These are phyloP conservation scores for Thozetella sp. DNA, from an alignment of 495 filamentous ascomycete species.

Conservation along the genomic window DNA sequence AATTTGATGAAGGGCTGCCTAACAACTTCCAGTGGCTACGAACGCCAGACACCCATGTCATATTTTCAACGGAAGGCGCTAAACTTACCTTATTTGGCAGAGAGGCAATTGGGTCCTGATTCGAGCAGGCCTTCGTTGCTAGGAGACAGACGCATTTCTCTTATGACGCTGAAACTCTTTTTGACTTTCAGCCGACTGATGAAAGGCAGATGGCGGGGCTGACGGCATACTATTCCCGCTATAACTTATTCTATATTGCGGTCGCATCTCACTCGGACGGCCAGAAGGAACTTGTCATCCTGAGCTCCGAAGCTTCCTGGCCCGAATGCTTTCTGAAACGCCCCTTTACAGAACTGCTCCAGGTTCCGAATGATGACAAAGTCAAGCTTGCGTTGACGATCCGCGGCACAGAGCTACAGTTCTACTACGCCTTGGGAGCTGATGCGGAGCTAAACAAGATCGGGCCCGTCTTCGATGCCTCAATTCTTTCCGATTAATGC, in stretches of 20 bases:
- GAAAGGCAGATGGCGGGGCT: slow-evolving; percentile 58
- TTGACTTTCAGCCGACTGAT: slow-evolving; percentile 51
- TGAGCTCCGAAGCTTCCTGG: slow-evolving; percentile 51
- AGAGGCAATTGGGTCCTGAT: slow-evolving; percentile 55
- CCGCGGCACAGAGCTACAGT: slow-evolving; percentile 48
- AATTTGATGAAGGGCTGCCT: slow-evolving; percentile 44
- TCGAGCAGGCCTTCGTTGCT: slow-evolving; percentile 56
- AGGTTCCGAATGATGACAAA: slow-evolving; percentile 52
- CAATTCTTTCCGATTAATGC: slow-evolving; percentile 56
- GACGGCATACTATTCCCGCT: slow-evolving; percentile 58
- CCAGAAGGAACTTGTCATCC: slow-evolving; percentile 51
- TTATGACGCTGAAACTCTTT: slow-evolving; percentile 55
- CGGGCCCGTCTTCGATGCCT: slow-evolving; percentile 52
- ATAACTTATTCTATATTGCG: slow-evolving; percentile 60
- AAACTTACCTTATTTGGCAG: slow-evolving; percentile 48
- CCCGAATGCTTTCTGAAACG: slow-evolving; percentile 41
- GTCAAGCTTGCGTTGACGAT: slow-evolving; percentile 47
- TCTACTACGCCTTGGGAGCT: slow-evolving; percentile 46
- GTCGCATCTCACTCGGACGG: slow-evolving; percentile 56
- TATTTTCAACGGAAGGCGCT: slow-evolving; percentile 38
- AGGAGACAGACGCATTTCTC: slow-evolving; percentile 56
- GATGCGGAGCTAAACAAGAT: slow-evolving; percentile 45
- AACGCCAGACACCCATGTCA: slow-evolving; percentile 54
- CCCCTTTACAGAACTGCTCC: slow-evolving; percentile 28
- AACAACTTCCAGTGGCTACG: slow-evolving; percentile 60